Conservation (phyloP, 2,329 filamentous ascomycete genomes). For the Trichoderma simmonsii region DNA sequence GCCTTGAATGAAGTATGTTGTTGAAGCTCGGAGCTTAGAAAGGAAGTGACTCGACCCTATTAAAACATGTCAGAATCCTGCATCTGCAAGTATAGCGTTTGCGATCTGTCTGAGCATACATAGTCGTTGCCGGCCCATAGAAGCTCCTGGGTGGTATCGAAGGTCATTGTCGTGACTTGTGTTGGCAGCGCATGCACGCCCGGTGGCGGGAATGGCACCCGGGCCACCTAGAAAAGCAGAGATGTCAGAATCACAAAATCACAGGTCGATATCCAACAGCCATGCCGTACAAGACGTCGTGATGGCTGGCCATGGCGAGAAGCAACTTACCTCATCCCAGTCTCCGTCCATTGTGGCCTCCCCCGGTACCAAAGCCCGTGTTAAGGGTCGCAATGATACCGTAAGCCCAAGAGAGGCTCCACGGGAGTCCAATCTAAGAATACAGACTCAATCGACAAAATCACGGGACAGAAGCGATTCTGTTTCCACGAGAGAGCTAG, state of each 20-base stretch:
- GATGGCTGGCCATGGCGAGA: not conserved
- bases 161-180: slow-evolving; percentile 75
- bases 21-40: slow-evolving; percentile 80
- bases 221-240: slow-evolving; percentile 59
- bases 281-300: not conserved
- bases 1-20: slow-evolving; percentile 88
- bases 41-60: slow-evolving; percentile 84
- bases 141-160: slow-evolving; percentile 85
- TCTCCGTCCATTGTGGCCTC: slow-evolving; percentile 60
- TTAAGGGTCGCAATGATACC: slow-evolving; percentile 16
- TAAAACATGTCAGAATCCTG: slow-evolving; percentile 25
- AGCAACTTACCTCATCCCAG: slow-evolving; percentile 60
- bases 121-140: slow-evolving; percentile 91
- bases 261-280: not conserved
- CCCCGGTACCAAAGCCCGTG: slow-evolving; percentile 33
- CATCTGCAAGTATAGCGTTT: not conserved
- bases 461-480: not conserved
- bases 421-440: slow-evolving; percentile 15
- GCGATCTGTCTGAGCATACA: slow-evolving; percentile 50
- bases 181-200: slow-evolving; percentile 67
- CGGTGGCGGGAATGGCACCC: slow-evolving; percentile 76
- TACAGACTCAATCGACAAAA: slow-evolving; percentile 7
- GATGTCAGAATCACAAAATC: slow-evolving; percentile 7
- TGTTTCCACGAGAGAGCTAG: not conserved
- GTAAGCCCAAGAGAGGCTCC: slow-evolving; percentile 15